phyloP scores from a whole-genome alignment of 495 filamentous ascomycete species.

The Penicillium ochrochloron region DNA sequence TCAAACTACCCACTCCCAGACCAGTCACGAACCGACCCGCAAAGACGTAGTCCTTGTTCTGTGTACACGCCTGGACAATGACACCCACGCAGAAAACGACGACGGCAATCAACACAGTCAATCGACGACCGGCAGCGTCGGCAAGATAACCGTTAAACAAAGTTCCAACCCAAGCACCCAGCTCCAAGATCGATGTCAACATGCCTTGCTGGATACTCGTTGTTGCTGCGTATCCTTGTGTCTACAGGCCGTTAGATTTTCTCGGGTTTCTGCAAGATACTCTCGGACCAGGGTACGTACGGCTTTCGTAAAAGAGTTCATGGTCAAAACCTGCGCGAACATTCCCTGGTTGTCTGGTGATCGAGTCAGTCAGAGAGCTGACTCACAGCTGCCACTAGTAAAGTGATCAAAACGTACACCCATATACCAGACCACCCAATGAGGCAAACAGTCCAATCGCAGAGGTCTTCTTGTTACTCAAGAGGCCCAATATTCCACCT shows the following conservation, averaged over 20 bases:
- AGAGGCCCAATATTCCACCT: conserved; percentile 16
- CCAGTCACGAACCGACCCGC: conserved; percentile 55
- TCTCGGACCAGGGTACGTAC: background rate
- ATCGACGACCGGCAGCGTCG: conserved; percentile 4
- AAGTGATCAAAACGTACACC: conserved; percentile 2
- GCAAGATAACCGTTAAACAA: conserved; percentile 11
- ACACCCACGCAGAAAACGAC: conserved; percentile 11
- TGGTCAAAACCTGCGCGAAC: conserved; percentile 11
- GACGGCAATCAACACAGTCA: background rate
- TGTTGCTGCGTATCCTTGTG: conserved; percentile 1
- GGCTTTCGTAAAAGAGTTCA: conserved; percentile 7
- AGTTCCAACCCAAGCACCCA: conserved; percentile 14
- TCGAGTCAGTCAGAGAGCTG: too few species aligned
- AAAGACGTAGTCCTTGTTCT: conserved; percentile 2
- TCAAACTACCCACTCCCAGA: conserved; percentile 43
- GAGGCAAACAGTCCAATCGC: conserved; percentile 23
- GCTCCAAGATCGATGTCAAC: conserved; percentile 9
- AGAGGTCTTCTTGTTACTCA: conserved; percentile 15
- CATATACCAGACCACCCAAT: conserved; percentile 25
- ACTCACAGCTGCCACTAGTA: background rate
- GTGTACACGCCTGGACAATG: conserved; percentile 11
- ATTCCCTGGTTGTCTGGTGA: conserved; percentile 15
- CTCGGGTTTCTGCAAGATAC: too few species aligned
- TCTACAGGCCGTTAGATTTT: background rate
- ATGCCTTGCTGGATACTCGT: conserved; percentile 6